Conservation (phyloP, 108 stramenopile genomes). For the Stephanodiscus triporus region DNA sequence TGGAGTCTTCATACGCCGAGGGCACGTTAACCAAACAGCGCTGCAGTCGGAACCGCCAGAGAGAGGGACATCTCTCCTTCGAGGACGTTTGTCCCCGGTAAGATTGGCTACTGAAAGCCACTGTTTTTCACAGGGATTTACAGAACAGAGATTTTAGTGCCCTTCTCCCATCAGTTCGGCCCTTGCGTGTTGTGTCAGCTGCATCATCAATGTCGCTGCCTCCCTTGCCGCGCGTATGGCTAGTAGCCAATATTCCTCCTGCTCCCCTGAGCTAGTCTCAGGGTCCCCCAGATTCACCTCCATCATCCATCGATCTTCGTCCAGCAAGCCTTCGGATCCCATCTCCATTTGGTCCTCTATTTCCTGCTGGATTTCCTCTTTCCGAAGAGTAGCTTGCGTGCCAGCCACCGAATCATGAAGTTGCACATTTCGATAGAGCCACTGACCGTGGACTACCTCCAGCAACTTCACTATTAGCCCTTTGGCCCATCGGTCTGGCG, state of each 20-base stretch:
- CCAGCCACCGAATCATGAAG: conserved; percentile 9
- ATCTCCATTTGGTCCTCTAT: conserved; percentile 8
- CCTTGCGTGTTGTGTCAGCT: too few species aligned
- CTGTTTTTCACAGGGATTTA: too few species aligned
- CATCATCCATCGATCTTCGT: conserved; percentile 10
- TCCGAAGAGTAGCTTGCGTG: background rate
- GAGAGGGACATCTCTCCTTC: too few species aligned
- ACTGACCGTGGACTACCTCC: background rate
- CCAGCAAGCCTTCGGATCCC: background rate
- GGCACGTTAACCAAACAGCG: too few species aligned
- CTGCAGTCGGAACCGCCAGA: too few species aligned
- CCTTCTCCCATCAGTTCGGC: too few species aligned
- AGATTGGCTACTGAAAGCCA: too few species aligned
- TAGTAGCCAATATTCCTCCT: background rate
- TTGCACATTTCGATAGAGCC: conserved; percentile 18
- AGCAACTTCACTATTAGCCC: background rate
- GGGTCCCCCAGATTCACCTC: conserved; percentile 2
- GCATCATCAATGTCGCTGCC: background rate
- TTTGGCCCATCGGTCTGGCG: background rate
- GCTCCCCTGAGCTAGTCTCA: background rate
- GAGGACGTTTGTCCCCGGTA: too few species aligned
- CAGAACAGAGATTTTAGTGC: too few species aligned
- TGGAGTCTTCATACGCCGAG: too few species aligned
- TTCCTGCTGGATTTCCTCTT: conserved; percentile 1
- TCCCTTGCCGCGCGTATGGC: background rate